phyloP scores from a whole-genome alignment of 768 basidiomycete genomes.

The Tulasnella sp. region DNA sequence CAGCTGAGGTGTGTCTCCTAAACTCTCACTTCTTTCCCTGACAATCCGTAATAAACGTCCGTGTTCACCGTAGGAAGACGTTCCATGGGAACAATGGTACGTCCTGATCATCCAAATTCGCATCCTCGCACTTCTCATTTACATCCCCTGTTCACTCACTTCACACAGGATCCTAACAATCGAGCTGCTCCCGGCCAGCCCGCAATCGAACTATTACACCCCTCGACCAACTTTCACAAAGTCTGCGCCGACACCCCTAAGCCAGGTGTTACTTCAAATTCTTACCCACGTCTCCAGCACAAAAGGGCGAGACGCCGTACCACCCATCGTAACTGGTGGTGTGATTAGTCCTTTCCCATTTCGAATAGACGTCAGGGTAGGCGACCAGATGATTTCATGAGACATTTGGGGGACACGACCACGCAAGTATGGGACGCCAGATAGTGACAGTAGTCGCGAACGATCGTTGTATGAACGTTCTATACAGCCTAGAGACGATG shows the following conservation, averaged over 20 bases:
- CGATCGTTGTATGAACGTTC: no score
- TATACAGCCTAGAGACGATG: no score
- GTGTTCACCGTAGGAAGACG: constrained; percentile 44
- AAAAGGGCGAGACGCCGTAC: constrained; percentile 57
- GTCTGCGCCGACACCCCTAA: constrained; percentile 20
- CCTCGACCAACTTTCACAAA: constrained; percentile 6
- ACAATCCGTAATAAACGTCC: background rate
- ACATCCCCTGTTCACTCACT: background rate
- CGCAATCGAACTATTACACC: constrained; percentile 4
- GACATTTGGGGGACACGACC: background rate
- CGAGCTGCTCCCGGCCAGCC: constrained; percentile 38
- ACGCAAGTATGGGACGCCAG: no score
- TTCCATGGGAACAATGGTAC: constrained; percentile 81
- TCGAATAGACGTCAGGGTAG: constrained; percentile 53
- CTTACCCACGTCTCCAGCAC: constrained; percentile 69
- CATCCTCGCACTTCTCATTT: background rate
- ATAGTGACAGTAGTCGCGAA: no score
- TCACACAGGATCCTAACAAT: constrained; percentile 59
- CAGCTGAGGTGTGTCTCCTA: constrained; percentile 32
- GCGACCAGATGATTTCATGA: constrained; percentile 26
- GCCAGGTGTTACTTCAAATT: constrained; percentile 32
- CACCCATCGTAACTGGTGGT: constrained; percentile 58
- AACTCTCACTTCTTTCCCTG: no score
- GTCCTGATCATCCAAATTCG: constrained; percentile 14
- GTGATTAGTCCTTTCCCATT: constrained; percentile 59